phyloP scores from a whole-genome alignment of 345 rosid species.

The Brassica incana region DNA sequence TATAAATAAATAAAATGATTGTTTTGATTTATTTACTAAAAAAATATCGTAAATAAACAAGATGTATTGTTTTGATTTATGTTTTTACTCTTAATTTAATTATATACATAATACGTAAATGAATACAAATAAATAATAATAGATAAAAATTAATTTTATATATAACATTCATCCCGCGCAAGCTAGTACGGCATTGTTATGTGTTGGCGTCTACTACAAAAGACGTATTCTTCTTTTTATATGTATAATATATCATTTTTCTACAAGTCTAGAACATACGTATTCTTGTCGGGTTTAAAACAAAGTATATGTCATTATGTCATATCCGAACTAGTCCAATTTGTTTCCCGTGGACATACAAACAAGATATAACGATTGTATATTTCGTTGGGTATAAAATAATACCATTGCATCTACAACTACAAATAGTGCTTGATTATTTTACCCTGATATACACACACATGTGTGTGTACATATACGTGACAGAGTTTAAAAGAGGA shows the following conservation, averaged over 20 bases:
- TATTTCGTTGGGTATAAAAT: background rate
- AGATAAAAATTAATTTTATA: too few species aligned
- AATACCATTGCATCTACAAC: background rate
- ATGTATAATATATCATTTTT: too few species aligned
- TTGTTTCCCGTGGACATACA: background rate
- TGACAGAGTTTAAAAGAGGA: constrained; percentile 25
- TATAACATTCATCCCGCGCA: too few species aligned
- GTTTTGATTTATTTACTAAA: too few species aligned
- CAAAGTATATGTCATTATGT: background rate
- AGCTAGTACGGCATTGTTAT: too few species aligned
- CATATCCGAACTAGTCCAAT: background rate
- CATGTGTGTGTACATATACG: background rate
- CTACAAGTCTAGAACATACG: background rate
- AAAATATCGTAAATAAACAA: too few species aligned
- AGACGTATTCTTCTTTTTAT: background rate
- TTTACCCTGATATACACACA: background rate
- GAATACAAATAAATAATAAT: too few species aligned
- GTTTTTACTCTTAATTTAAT: too few species aligned
- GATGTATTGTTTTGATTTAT: too few species aligned
- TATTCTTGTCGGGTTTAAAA: background rate
- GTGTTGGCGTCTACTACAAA: background rate
- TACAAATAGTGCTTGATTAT: background rate
- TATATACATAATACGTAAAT: too few species aligned
- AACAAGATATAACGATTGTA: background rate
- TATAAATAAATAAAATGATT: too few species aligned